A percentile compares a stretch with the other conserved stretches of the same genome.
phyloP scores from a whole-genome alignment of 2,329 filamentous ascomycete genomes.

The Trichophyton equinum region DNA sequence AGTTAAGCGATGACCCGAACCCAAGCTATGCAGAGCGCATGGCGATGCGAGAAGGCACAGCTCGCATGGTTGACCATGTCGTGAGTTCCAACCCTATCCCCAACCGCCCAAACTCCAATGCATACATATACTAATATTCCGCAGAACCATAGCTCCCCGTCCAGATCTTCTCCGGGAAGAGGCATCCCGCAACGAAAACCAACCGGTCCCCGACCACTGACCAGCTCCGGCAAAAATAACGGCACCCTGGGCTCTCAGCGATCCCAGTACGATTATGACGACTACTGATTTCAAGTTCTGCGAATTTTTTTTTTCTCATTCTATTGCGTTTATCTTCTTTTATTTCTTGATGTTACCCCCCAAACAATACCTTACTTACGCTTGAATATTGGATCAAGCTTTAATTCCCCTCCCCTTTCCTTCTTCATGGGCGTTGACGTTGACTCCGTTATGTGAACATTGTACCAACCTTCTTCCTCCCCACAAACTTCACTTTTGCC shows the following conservation, averaged over 20 bases:
- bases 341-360: not conserved
- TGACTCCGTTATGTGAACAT: constrained; percentile 5
- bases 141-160: constrained; percentile 9
- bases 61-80: constrained; percentile 18
- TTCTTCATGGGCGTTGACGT: not conserved
- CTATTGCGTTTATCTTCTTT: constrained; percentile 3
- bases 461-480: constrained; percentile 6
- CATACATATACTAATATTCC: constrained; percentile 6
- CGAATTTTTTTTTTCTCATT: constrained; percentile 3
- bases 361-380: not conserved
- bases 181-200: constrained; percentile 32
- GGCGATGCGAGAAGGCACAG: constrained; percentile 22
- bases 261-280: constrained; percentile 26
- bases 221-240: constrained; percentile 22
- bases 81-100: constrained; percentile 15
- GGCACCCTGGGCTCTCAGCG: constrained; percentile 21
- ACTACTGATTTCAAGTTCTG: constrained; percentile 16
- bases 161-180: constrained; percentile 22
- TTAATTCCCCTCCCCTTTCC: not conserved
- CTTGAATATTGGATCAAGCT: not conserved
- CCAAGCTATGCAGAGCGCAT: constrained; percentile 31
- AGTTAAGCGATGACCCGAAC: constrained; percentile 26
- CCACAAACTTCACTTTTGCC: not conserved
- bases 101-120: constrained; percentile 9
- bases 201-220: constrained; percentile 37